Conservation (phyloP, 2,329 filamentous ascomycete genomes). For the Tolypocladium album region DNA sequence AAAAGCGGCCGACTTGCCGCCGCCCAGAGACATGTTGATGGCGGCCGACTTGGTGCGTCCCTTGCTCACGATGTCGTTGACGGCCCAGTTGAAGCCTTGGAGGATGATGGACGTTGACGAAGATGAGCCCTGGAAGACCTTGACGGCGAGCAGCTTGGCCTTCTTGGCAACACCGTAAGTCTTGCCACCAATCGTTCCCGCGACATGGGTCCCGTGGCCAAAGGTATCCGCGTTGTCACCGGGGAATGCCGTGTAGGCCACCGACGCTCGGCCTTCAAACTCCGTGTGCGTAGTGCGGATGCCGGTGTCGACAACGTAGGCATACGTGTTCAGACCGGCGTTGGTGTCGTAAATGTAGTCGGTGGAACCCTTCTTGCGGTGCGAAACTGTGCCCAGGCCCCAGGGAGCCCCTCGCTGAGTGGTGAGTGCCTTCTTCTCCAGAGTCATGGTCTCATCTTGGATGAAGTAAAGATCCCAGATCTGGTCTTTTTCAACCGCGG, state of each 20-base stretch:
- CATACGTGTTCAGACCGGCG: constrained; percentile 40
- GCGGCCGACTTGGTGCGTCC: constrained; percentile 29
- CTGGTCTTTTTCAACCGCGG: constrained; percentile 16
- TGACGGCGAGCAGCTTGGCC: constrained; percentile 31
- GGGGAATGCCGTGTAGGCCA: constrained; percentile 13
- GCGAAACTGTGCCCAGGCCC: constrained; percentile 22
- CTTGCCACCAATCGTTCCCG: constrained; percentile 23
- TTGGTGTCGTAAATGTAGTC: constrained; percentile 39
- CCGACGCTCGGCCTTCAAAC: constrained; percentile 40
- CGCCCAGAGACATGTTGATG: constrained; percentile 47
- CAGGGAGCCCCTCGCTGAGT: constrained; percentile 19
- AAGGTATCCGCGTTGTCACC: constrained; percentile 16
- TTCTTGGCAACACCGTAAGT: constrained; percentile 32
- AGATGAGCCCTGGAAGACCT: constrained; percentile 26
- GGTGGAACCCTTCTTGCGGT: constrained; percentile 12
- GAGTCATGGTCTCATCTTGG: constrained; percentile 3
- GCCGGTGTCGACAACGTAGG: constrained; percentile 54
- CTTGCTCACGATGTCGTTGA: constrained; percentile 30
- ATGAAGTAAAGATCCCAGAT: constrained; percentile 17
- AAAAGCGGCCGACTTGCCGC: constrained; percentile 30
- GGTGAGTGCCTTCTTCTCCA: constrained; percentile 15
- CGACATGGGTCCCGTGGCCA: constrained; percentile 32
- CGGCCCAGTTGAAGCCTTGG: constrained; percentile 29
- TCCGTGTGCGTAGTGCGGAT: constrained; percentile 42
- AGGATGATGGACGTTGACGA: constrained; percentile 19